Percentiles rank a stretch among this genome's conserved stretches.
These are phyloP conservation scores for Parathielavia hyrcaniae DNA, from an alignment of 495 filamentous ascomycete species.

Conservation along the genomic window DNA sequence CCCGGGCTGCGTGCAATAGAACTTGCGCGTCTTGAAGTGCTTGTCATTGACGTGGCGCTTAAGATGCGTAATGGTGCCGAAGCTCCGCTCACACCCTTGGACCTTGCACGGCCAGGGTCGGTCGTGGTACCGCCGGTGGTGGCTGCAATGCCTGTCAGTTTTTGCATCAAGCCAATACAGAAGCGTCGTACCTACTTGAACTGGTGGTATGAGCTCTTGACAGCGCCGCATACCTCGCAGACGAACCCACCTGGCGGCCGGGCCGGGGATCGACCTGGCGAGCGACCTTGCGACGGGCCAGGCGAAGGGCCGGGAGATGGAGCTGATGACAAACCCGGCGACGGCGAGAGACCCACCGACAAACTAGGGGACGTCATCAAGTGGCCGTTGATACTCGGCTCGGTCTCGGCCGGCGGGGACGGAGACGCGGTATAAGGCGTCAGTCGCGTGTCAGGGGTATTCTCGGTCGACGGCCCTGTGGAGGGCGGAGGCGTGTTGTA, in stretches of 20 bases:
- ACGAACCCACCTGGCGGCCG: constrained; percentile 29
- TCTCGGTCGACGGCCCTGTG: constrained; percentile 37
- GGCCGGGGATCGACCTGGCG: constrained; percentile 12
- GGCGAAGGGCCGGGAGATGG: constrained; percentile 8
- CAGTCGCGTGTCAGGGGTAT: constrained; percentile 39
- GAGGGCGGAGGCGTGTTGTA: constrained; percentile 40
- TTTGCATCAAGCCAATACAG: neutral
- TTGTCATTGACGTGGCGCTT: constrained; percentile 49
- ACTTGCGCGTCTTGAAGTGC: constrained; percentile 45
- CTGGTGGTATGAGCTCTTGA: constrained; percentile 44
- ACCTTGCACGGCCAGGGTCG: constrained; percentile 42
- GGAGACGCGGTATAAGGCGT: constrained; percentile 35
- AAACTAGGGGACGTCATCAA: constrained; percentile 20
- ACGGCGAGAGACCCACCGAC: constrained; percentile 1
- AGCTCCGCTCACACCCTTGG: constrained; percentile 38
- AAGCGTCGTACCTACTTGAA: constrained; percentile 37
- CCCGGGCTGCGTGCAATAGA: constrained; percentile 40
- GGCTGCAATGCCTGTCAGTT: constrained; percentile 24
- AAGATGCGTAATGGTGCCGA: constrained; percentile 49
- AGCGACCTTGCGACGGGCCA: neutral
- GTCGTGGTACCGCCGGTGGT: constrained; percentile 47
- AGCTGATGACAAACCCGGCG: neutral
- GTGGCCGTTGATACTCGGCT: constrained; percentile 5
- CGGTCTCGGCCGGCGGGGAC: constrained; percentile 31
- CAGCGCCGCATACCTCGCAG: constrained; percentile 40